Evolutionary conservation across 1,139 yeast genomes (phyloP), one percentile per base, ranked within the genome.

Genomic region (Kluyveromyces sp.): DNA sequence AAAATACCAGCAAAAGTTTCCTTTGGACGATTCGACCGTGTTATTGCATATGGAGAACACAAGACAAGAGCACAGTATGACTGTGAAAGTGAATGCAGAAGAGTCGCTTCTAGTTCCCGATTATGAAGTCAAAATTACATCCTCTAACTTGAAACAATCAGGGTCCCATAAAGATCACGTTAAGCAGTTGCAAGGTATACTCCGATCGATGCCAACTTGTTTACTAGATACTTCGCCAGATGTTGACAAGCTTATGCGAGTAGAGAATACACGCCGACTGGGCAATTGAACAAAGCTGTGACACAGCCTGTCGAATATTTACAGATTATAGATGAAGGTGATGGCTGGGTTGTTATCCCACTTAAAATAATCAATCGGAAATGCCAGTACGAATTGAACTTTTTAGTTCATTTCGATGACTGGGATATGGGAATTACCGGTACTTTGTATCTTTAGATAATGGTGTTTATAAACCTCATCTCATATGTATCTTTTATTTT

Each of bases 271-370:
- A 4, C 39, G 46, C 28, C 34, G 50, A 29, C 7, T 41, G 34
- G 47, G 6, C 30, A 30, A 26, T 29, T 26, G 37, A 40, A 30
- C 32, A 10, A 29, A 25, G 31, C 10, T 4, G 7, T 8, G 8
- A 33, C 26, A 25, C 30, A 28, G 25, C 32, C 4, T 7, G 30
- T 4, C 10, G 34, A 15, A 21, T 28, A 25, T 25, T 40, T 32
- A 40, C 27, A 21, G 34, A 33, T 33, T 10, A 10, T 33, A 21
- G 38, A 29, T 35, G 25, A 10, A 15, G 41, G 41, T 25, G 41
- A 42, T 34, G 50, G 48, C 7, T 49, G 52, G 52, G 27, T 46
- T 25, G 36, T 47, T 8, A 27, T 49, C 3, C 50, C 52, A 6
- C n/a, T 49, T 10, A 41, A 34, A 28, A 8, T 47, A 5, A 33